Percentiles rank a stretch among this genome's conserved stretches.
Conservation (phyloP, 1,139 yeast genomes). For the Suhomyces panamericanus region DNA sequence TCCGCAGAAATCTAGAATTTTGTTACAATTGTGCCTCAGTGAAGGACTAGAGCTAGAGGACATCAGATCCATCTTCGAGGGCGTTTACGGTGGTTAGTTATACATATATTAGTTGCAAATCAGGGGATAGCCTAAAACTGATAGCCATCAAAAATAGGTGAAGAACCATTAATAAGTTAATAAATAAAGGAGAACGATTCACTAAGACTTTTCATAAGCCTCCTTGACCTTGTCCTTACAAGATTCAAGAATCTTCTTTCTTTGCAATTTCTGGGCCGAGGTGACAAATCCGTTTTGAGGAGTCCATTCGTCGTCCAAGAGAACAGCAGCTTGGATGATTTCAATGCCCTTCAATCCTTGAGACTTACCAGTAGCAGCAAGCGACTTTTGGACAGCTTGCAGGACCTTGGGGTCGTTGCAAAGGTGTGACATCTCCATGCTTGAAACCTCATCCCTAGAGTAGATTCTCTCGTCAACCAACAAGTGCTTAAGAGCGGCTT, state of each 20-base stretch:
- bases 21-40: constrained; percentile 58
- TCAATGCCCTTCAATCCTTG: constrained; percentile 89
- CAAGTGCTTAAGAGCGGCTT: constrained; percentile 55
- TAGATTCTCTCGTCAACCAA: constrained; percentile 57
- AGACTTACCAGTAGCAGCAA: constrained; percentile 72
- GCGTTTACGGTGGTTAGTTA: constrained; percentile 30
- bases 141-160: neutral
- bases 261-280: constrained; percentile 93
- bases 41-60: constrained; percentile 39
- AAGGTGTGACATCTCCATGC: constrained; percentile 46
- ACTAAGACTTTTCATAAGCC: constrained; percentile 37
- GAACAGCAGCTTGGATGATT: constrained; percentile 72
- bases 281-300: constrained; percentile 94
- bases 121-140: constrained; percentile 1
- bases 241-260: constrained; percentile 80
- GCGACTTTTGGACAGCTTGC: constrained; percentile 54
- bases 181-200: constrained; percentile 1
- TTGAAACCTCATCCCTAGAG: constrained; percentile 47
- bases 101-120: constrained; percentile 7
- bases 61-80: constrained; percentile 50
- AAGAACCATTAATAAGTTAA: constrained; percentile 1
- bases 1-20: constrained; percentile 65
- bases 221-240: constrained; percentile 59
- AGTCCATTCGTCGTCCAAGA: constrained; percentile 94
- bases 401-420: constrained; percentile 59